These are phyloP conservation scores for Penicillium longicatenatum DNA, from an alignment of 495 filamentous ascomycete genomes.

Conservation along the genomic window DNA sequence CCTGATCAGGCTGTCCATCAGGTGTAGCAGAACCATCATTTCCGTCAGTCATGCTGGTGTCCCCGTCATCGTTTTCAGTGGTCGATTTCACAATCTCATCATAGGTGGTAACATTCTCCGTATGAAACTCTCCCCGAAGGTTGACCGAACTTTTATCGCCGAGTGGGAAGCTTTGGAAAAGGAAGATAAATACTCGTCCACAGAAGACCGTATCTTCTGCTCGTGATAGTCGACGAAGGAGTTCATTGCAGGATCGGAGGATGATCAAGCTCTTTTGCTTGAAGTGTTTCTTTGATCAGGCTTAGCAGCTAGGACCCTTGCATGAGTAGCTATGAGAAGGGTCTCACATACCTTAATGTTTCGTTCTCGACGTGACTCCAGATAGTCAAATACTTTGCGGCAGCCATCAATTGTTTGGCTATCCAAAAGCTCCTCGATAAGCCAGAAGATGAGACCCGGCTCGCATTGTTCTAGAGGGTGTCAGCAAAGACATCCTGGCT, in stretches of 20 bases:
- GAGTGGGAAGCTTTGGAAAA: conserved; percentile 95
- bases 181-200: conserved; percentile 93
- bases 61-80: conserved; percentile 42
- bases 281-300: conserved; percentile 63
- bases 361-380: conserved; percentile 87
- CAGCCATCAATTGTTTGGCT: conserved; percentile 92
- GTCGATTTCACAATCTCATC: conserved; percentile 53
- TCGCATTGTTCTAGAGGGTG: conserved; percentile 71
- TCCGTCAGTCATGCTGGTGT: conserved; percentile 65
- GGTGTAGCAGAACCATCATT: conserved; percentile 32
- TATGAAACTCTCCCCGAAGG: conserved; percentile 91
- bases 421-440: conserved; percentile 93
- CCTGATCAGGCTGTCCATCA: conserved; percentile 23
- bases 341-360: conserved; percentile 64
- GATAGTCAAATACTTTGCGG: conserved; percentile 85
- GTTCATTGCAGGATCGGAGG: conserved; percentile 89
- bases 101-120: conserved; percentile 89
- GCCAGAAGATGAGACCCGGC: conserved; percentile 78
- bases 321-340: not conserved
- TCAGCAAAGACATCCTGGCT: conserved; percentile 22
- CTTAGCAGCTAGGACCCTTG: conserved; percentile 14
- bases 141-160: conserved; percentile 98
- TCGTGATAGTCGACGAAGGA: conserved; percentile 85
- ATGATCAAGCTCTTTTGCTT: conserved; percentile 85
- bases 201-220: conserved; percentile 97